Base-by-base conservation (phyloP, 257 asterid species). In the Plantago major region DNA sequence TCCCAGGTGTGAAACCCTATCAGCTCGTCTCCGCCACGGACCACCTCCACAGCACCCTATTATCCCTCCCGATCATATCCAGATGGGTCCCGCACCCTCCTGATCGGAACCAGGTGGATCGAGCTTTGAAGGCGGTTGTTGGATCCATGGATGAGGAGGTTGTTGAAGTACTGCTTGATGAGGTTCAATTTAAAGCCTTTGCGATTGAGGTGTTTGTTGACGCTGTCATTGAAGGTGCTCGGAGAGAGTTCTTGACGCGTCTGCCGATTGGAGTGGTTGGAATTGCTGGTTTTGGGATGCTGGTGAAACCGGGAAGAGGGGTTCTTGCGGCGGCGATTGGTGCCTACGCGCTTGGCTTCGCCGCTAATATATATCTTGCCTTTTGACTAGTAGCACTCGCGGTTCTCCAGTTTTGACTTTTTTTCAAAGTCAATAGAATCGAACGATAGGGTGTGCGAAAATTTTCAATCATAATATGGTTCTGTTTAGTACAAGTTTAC, bases 321-420 rank as follows among this genome's bases (percentile, higher is more conserved):
- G 67, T 81, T n/a, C 67, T 83, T 46, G 88, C 58, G 43, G 83
- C 88, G 72, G 90, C 75, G 84, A 69, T 87, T 78, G 97, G 86
- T 46, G 85, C 86, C 1, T 85, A 87, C 84, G 88, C 90, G 76
- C 81, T 87, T 12, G 92, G 90, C 37, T 77, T 83, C 55, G 87
- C 73, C 9, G 68, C 87, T 8, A 37, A 6, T 37, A 46, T 56
- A 8, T 56, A 37, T 38, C 19, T 56, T 16, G 62, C 46, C 3
- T 51, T 51, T 4, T 33, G 40, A 33, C 26, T 22, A 22, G 26
- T 22, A 22, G n/a, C n/a, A n/a, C n/a, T n/a, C n/a, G n/a, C n/a
- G n/a, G n/a, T n/a, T n/a, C n/a, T n/a, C n/a, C n/a, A n/a, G n/a
- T n/a, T n/a, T n/a, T n/a, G n/a, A n/a, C n/a, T n/a, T n/a, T n/a